These are phyloP conservation scores for Bolboschoenoplectus hybrid DNA, from an alignment of 202 grass and related monocot species.

Conservation along the genomic window DNA sequence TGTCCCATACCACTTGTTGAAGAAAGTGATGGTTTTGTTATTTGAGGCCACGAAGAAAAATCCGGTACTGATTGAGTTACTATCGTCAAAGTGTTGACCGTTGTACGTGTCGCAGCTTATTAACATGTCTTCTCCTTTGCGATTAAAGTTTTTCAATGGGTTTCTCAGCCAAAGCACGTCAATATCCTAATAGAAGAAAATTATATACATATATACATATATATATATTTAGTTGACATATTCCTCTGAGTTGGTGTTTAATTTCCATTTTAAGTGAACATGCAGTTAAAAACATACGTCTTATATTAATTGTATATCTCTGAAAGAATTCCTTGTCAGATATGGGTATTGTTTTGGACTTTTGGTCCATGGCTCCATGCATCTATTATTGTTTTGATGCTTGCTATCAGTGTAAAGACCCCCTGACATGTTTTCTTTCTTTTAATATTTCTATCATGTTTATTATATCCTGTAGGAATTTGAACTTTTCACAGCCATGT, in stretches of 20 bases:
- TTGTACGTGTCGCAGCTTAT: conserved; percentile 63
- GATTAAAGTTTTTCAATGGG: conserved; percentile 49
- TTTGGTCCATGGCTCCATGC: background rate
- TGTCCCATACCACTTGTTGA: conserved; percentile 37
- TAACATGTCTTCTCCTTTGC: conserved; percentile 45
- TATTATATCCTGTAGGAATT: background rate
- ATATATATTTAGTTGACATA: background rate
- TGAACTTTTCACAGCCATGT: background rate
- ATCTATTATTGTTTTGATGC: background rate
- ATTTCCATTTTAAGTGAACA: background rate
- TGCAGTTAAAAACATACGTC: background rate
- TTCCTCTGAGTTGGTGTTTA: background rate
- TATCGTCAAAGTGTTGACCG: conserved; percentile 43
- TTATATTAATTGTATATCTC: background rate
- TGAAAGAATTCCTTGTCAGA: background rate
- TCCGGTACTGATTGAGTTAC: conserved; percentile 52
- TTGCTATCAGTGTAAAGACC: background rate
- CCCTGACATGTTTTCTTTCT: no score
- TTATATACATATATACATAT: background rate
- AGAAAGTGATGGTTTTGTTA: conserved; percentile 36
- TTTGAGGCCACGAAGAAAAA: conserved; percentile 46
- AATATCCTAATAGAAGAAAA: conserved; percentile 46
- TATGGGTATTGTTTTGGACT: background rate
- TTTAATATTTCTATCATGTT: background rate
- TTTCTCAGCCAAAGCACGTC: conserved; percentile 82